Conservation (phyloP, 345 rosid genomes). For the Citrus unshiu region DNA sequence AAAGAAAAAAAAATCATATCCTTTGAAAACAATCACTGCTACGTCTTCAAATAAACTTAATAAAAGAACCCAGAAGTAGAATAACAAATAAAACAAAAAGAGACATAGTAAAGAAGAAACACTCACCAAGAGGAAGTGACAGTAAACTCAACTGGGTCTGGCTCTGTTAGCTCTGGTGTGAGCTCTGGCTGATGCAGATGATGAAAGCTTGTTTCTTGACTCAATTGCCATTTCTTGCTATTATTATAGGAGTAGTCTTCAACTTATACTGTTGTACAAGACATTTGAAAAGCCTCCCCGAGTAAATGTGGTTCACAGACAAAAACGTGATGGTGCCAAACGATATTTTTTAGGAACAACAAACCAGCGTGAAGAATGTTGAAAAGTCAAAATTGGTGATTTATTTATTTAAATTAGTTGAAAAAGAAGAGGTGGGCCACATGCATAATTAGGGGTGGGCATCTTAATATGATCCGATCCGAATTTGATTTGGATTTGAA, state of each 20-base stretch:
- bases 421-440: too few relatives aligned
- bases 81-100: not conserved
- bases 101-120: not conserved
- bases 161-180: constrained; percentile 18
- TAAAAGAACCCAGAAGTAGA: constrained; percentile 9
- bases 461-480: too few relatives aligned
- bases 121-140: constrained; percentile 21
- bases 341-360: not conserved
- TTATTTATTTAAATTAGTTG: too few relatives aligned
- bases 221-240: not conserved
- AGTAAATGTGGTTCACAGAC: not conserved
- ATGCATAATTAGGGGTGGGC: too few relatives aligned
- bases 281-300: not conserved
- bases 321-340: not conserved
- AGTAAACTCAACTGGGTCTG: constrained; percentile 8
- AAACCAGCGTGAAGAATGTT: too few relatives aligned
- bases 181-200: constrained; percentile 28
- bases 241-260: not conserved
- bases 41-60: not conserved
- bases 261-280: not conserved
- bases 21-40: not conserved
- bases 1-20: not conserved
- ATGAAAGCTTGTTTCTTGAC: constrained; percentile 7
- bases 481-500: too few relatives aligned
- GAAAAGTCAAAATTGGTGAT: too few relatives aligned